Conservation (phyloP, 2,329 filamentous ascomycete genomes). For the Aureobasidium sp. region DNA sequence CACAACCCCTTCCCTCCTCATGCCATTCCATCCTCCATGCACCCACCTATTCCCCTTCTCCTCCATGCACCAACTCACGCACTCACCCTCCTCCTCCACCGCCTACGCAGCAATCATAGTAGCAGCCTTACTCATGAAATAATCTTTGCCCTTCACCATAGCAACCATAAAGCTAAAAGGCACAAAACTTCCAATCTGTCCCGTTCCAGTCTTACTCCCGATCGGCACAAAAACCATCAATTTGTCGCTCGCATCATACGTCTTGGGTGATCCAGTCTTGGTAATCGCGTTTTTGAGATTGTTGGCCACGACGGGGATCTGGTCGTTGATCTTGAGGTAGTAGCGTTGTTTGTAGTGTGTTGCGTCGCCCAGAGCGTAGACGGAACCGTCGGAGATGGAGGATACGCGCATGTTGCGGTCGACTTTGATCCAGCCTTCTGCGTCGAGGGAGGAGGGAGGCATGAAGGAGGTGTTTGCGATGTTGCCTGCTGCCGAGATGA, state of each 20-base stretch:
- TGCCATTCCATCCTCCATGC: too few species aligned
- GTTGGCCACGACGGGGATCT: conserved; percentile 1
- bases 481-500: conserved; percentile 40
- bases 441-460: conserved; percentile 19
- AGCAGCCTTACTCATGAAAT: conserved; percentile 5
- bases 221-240: conserved; percentile 11
- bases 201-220: not conserved
- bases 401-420: conserved; percentile 6
- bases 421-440: conserved; percentile 9
- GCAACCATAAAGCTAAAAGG: conserved; percentile 11
- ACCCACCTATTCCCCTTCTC: too few species aligned
- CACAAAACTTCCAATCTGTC: conserved; percentile 5
- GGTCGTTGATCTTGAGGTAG: conserved; percentile 7
- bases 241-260: conserved; percentile 3
- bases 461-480: conserved; percentile 41
- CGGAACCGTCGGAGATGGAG: not conserved
- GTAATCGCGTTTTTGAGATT: conserved; percentile 3
- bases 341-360: conserved; percentile 10
- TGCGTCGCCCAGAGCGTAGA: conserved; percentile 4
- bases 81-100: too few species aligned
- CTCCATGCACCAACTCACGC: too few species aligned
- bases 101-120: not conserved
- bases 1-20: too few species aligned
- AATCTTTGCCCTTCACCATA: conserved; percentile 10
- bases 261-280: not conserved